Evolutionary conservation across 2,329 filamentous ascomycete genomes (phyloP), one percentile per base, ranked within the genome.

Genomic region (Colletotrichum sp.): DNA sequence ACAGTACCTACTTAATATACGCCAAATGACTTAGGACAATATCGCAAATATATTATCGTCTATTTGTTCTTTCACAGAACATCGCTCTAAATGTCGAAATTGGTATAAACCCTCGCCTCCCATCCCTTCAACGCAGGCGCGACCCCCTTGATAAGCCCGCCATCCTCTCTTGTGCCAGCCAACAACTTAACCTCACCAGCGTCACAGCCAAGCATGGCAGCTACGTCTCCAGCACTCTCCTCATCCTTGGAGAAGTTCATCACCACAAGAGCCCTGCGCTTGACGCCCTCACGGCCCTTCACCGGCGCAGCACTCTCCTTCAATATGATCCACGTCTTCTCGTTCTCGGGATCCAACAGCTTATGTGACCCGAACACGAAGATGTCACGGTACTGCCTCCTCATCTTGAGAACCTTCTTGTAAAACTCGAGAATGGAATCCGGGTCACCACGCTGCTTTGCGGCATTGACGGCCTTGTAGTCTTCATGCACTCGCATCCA

Each of bases 401-500:
- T 85, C 34, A 92, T 80, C 65, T 78, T 80, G 39, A 94, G 81
- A 39, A 86, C 86, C 32, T 83, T 83, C 80, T 89, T 90, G 86
- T 92, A 94, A 81, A 93, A 94, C 28, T 86, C 87, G 7, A 92
- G 83, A 1, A 93, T 89, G 0, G 89, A 90, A 2, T 86, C 80
- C 1, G 80, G 80, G n/a, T 90, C 87, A 0, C 79, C 77, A 3
- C 79, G 77, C 79, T 93, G 90, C 4, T 81, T 81, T 0, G 85
- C 86, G 3, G 89, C 92, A 74, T 95, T 95, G 80, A 92, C 86
- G 3, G 84, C 80, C 4, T 78, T 78, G 79, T 90, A 92, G 34
- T 89, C 86, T 24, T 93, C 90, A 78, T 94, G 92, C 2, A 92
- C 89, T 3, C 90, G 87, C 91, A 95, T 95, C 93, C 93, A 95